A percentile compares a stretch with the other conserved stretches of the same genome.
phyloP scores from a whole-genome alignment of 305 asterid genomes.

The Fraxinus albicans region DNA sequence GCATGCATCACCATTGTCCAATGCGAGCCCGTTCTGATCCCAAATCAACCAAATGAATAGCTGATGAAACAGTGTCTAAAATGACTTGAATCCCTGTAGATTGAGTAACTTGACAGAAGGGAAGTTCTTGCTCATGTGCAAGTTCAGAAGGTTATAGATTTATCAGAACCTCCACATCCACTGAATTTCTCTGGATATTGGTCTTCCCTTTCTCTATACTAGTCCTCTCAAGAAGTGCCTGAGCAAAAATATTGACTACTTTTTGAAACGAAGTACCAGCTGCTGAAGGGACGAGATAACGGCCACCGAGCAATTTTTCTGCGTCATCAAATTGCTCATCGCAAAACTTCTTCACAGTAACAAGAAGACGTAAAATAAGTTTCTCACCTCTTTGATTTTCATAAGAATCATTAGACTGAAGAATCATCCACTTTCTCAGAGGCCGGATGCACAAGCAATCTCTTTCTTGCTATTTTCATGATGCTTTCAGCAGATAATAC shows the following conservation, averaged over 20 bases:
- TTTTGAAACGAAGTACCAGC: background rate
- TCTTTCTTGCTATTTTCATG: background rate
- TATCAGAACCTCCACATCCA: background rate
- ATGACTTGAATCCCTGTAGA: too few relatives aligned
- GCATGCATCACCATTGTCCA: background rate
- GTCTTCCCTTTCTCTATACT: background rate
- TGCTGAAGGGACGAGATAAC: background rate
- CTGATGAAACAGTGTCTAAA: too few relatives aligned
- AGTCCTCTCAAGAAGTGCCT: background rate
- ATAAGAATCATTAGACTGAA: background rate
- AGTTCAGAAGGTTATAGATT: background rate
- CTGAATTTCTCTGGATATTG: background rate
- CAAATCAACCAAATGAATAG: too few relatives aligned
- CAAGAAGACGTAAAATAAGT: too few relatives aligned
- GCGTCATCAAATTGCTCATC: too few relatives aligned
- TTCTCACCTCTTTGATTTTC: too few relatives aligned
- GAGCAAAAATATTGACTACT: background rate
- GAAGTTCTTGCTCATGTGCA: background rate
- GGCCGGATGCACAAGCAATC: background rate
- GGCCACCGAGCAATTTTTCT: too few relatives aligned
- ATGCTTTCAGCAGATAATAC: background rate
- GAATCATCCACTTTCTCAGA: background rate
- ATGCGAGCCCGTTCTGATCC: background rate
- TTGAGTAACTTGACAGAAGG: background rate
- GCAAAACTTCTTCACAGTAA: too few relatives aligned